Evolutionary conservation across 495 filamentous ascomycete genomes (phyloP).

Genomic region (Neurospora hispaniola): DNA sequence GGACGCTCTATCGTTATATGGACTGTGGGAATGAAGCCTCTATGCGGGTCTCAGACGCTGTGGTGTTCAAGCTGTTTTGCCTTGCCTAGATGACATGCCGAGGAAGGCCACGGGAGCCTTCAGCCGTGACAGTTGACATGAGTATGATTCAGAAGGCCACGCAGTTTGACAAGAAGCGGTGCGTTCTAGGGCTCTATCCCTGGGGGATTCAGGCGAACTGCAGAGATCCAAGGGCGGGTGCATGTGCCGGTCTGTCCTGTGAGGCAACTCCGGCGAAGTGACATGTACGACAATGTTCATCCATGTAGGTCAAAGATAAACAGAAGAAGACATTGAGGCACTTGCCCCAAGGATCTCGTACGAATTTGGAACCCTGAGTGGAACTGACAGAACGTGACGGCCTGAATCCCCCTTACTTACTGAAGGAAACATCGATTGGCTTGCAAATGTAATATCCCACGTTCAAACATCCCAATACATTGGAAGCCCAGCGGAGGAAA

Average conservation of each 20-base stretch:
- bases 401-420: not conserved
- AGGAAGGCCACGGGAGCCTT: slow-evolving; percentile 9
- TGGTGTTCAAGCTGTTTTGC: slow-evolving; percentile 6
- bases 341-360: not conserved
- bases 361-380: not conserved
- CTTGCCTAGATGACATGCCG: slow-evolving; percentile 6
- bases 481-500: not conserved
- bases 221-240: slow-evolving; percentile 2
- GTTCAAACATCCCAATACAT: not conserved
- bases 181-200: not conserved
- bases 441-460: not conserved
- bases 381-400: not conserved
- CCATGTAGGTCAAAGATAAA: slow-evolving; percentile 18
- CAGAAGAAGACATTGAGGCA: not conserved
- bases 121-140: slow-evolving; percentile 10
- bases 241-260: slow-evolving; percentile 5
- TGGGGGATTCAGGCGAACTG: not conserved
- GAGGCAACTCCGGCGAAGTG: slow-evolving; percentile 4
- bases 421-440: not conserved
- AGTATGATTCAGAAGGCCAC: slow-evolving; percentile 5
- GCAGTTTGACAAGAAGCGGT: slow-evolving; percentile 1
- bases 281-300: slow-evolving; percentile 11
- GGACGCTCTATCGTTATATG: not conserved
- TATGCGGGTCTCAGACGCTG: slow-evolving; percentile 14
- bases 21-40: not conserved